These are phyloP conservation scores for Auricularia auricula-judae DNA, from an alignment of 768 basidiomycete genomes.

Conservation along the genomic window DNA sequence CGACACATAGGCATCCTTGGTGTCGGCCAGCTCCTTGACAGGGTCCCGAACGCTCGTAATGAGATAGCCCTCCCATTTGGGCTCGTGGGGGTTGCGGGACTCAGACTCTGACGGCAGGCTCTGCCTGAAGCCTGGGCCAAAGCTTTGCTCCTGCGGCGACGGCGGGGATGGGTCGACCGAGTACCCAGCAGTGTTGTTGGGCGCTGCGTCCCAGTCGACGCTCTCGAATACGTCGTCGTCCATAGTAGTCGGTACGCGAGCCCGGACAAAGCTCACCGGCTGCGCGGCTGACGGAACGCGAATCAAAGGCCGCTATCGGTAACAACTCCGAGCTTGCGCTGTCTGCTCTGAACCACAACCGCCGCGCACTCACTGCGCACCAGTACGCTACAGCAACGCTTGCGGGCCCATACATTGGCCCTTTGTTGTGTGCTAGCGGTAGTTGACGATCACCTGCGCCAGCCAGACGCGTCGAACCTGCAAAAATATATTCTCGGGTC, in stretches of 20 bases:
- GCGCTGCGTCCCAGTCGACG: constrained; percentile 73
- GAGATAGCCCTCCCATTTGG: constrained; percentile 86
- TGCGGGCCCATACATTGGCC: too few species aligned
- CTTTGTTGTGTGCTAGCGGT: too few species aligned
- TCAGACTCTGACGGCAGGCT: constrained; percentile 54
- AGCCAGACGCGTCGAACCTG: too few species aligned
- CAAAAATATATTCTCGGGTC: too few species aligned
- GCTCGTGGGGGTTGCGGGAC: constrained; percentile 57
- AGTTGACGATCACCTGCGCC: too few species aligned
- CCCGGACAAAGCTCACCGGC: not conserved
- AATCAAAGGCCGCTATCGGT: not conserved
- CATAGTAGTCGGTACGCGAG: constrained; percentile 5
- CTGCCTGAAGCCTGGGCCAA: constrained; percentile 73
- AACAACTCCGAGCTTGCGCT: not conserved
- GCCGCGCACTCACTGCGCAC: too few species aligned
- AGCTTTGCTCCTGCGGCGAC: not conserved
- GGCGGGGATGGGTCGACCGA: constrained; percentile 13
- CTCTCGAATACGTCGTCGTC: constrained; percentile 88
- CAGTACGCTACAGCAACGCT: too few species aligned
- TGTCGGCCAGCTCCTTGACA: constrained; percentile 90
- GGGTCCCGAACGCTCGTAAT: constrained; percentile 81
- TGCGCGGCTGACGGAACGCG: not conserved
- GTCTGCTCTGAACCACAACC: too few species aligned
- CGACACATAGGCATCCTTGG: constrained; percentile 94
- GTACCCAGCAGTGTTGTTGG: constrained; percentile 32